Base-by-base conservation (phyloP, 2,329 filamentous ascomycete species). In the Aotearoamyces nothofagi region DNA sequence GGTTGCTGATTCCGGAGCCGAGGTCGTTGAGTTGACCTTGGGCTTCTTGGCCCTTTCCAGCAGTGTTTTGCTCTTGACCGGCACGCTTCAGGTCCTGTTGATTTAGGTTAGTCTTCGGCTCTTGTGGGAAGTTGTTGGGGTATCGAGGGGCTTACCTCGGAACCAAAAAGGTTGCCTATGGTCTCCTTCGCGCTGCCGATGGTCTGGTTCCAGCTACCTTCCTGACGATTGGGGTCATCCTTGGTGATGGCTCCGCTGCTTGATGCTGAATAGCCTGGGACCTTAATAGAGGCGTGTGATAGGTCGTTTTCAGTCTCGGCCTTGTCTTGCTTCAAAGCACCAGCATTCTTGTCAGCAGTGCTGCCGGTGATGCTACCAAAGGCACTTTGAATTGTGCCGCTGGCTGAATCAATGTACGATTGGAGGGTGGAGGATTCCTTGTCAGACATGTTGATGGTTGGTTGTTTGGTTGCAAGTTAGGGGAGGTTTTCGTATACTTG, bases 161-260 rank as follows among this genome's bases (percentile, higher is more conserved):
- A 73, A 35, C 86, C 87, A 15, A 87, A 40, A 4, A 87, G 43
- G 11, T 75, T 74, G 33, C 87, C 87, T 1, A 90, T 38, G 4
- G 74, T 61, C 51, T 94, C 82, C 61, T 94, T 94, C 24, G 75
- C 75, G 1, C 78, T 69, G 29, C 86, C 87, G n/a, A 86, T 48
- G 4, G 83, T 92, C 58, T 94, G 86, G 60, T 93, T 82, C 74
- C 78, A 92, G 11, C 66, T 64, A 24, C 87, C 86, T 11, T 69
- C 51, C 13, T 64, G 58, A 39, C 84, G 80, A 51, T 87, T 62
- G 8, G 74, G 61, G 53, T 81, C 63, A 53, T 93, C 82, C 41
- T 69, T 64, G 37, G 75, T 66, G 27, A 79, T 60, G 19, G 73
- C 77, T 26, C 82, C 82, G 0, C 71, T 68, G 28, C 74, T 61